Base-by-base conservation (phyloP, 345 rosid genomes). In the Ricinus communis region DNA sequence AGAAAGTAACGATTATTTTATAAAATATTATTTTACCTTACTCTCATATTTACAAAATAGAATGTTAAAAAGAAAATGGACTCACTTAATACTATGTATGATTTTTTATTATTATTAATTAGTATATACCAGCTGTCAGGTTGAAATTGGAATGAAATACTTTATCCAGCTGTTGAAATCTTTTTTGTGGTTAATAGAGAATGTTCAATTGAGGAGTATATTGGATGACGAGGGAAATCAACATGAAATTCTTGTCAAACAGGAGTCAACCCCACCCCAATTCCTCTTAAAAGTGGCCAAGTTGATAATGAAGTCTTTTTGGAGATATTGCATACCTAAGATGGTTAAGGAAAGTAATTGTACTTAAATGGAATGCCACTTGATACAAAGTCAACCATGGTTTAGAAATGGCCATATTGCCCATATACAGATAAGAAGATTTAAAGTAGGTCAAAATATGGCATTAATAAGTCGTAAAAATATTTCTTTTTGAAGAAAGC, bases 211-310 rank as follows among this genome's bases (percentile, higher is more conserved):
- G 38, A 33, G 6, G 38, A 33, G 38, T 60, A 30, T 13, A 59
- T 31, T 59, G 46, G 47, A 33, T 53, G 27, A 45, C 5, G 27
- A 11, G 25, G 47, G 7, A 5, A 41, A 15, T 16, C 61, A 27
- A 18, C 24, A 27, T 12, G 21, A 38, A 16, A 31, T 9, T 3
- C 13, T 33, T 18, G n/a, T 18, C 1, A 43, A 31, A 59, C 38
- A 43, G n/a, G 13, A 55, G 71, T 53, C 61, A 54, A 66, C 41
- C 31, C 38, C 51, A 25, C 31, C 38, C 51, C 33, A 53, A 15
- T 53, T 38, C 21, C 71, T 68, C 33, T 38, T 45, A 30, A 7
- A 45, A 58, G 65, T 45, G 65, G 72, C 53, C 72, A 57, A 54
- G 53, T 56, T 72, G 45, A 64, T 41, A 46, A 27, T 62, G 64